Conservation (phyloP, 441 rosid species). For the Geranium incanum region DNA sequence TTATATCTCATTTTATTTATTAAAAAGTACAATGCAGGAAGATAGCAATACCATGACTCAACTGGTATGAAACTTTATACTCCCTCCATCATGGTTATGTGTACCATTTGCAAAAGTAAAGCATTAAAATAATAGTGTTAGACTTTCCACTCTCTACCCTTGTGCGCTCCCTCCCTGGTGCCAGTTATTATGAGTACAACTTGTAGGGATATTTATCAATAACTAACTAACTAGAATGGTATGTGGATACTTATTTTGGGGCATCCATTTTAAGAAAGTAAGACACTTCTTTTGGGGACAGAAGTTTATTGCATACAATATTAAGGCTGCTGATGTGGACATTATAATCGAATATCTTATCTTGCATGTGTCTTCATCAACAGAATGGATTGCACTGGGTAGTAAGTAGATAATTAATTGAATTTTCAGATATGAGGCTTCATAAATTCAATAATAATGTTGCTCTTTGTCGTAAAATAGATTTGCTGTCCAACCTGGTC, state of each 20-base stretch:
- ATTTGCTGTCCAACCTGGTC: background rate
- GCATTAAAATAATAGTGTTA: background rate
- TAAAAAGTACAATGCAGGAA: conserved; percentile 57
- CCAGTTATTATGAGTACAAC: no score
- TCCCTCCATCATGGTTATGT: background rate
- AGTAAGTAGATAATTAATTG: background rate
- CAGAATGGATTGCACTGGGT: background rate
- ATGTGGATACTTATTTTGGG: background rate
- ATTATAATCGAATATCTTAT: background rate
- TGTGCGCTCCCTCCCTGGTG: no score
- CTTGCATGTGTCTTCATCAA: background rate
- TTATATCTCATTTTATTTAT: conserved; percentile 58
- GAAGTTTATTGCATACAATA: background rate
- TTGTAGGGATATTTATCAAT: no score
- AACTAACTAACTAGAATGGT: background rate
- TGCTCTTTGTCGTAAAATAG: background rate
- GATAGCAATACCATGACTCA: conserved; percentile 38
- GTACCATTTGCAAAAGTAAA: background rate
- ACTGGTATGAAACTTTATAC: conserved; percentile 40
- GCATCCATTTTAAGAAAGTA: background rate
- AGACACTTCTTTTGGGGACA: background rate
- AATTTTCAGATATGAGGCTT: background rate
- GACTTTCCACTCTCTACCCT: background rate
- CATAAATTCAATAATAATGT: background rate
- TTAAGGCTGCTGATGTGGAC: background rate